A percentile compares a stretch with the other conserved stretches of the same genome.
Conservation (phyloP, 1,284 basidiomycete genomes). For the Xerocomus nothofagi region DNA sequence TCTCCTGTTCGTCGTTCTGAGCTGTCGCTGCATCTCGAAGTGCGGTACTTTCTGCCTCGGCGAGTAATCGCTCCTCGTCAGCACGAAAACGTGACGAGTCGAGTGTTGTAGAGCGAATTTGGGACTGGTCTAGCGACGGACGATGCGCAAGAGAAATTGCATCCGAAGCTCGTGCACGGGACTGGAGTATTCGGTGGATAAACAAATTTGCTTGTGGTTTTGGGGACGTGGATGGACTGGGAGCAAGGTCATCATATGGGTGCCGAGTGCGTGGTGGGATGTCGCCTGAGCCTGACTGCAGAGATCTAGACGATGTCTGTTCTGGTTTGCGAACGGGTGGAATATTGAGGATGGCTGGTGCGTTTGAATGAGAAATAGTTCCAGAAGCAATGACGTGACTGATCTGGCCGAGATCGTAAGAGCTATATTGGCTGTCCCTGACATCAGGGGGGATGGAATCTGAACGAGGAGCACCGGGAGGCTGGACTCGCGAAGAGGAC, state of each 20-base stretch:
- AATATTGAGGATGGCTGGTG: slow-evolving; percentile 1
- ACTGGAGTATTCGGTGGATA: slow-evolving; percentile 25
- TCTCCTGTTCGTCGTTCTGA: not conserved
- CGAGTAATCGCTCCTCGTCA: slow-evolving; percentile 18
- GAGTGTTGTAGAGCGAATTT: slow-evolving; percentile 5
- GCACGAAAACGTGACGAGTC: not conserved
- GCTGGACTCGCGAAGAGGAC: slow-evolving; percentile 2
- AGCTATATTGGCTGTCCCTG: not conserved
- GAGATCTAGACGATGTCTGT: not conserved
- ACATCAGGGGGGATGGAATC: slow-evolving; percentile 1
- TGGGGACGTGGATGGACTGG: not conserved
- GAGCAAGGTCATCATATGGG: not conserved
- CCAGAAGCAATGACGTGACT: not conserved
- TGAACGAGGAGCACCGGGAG: not conserved
- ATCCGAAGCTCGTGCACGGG: slow-evolving; percentile 26
- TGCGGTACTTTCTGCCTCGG: slow-evolving; percentile 16
- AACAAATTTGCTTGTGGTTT: slow-evolving; percentile 15
- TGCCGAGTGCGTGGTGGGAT: not conserved
- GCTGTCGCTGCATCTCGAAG: slow-evolving; percentile 14
- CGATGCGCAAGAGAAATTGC: not conserved
- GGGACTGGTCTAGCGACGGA: not conserved
- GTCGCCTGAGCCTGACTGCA: not conserved
- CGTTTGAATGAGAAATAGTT: not conserved
- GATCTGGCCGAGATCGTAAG: slow-evolving; percentile 11
- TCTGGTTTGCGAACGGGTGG: slow-evolving; percentile 6